Evolutionary conservation across 2,329 filamentous ascomycete genomes (phyloP).

Genomic region (Pseudocercospora musae): DNA sequence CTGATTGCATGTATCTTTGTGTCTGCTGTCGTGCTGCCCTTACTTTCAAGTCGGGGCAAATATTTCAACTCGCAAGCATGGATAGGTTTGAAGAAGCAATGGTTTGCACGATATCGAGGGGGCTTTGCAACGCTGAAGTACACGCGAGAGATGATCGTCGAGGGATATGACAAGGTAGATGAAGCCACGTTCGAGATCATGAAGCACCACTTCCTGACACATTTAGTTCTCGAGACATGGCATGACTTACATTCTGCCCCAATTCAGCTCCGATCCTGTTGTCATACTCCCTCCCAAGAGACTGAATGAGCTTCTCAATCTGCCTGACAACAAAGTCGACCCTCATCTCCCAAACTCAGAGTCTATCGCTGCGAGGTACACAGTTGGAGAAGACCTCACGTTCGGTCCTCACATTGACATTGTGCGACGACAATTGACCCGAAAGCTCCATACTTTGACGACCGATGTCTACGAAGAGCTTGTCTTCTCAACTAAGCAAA

Average conservation of each 20-base stretch:
- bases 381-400: constrained; percentile 10
- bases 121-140: constrained; percentile 15
- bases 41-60: constrained; percentile 10
- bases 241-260: constrained; percentile 22
- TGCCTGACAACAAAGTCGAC: constrained; percentile 21
- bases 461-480: constrained; percentile 25
- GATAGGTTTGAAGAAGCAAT: constrained; percentile 20
- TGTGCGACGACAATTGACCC: constrained; percentile 21
- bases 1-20: constrained; percentile 11
- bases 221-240: constrained; percentile 15
- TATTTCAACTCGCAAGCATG: constrained; percentile 17
- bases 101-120: constrained; percentile 15
- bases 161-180: constrained; percentile 19
- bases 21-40: constrained; percentile 11
- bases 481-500: constrained; percentile 12
- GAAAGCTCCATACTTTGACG: constrained; percentile 23
- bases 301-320: constrained; percentile 19
- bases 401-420: not conserved
- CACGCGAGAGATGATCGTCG: constrained; percentile 16
- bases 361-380: constrained; percentile 17
- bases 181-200: not conserved
- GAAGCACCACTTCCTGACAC: not conserved
- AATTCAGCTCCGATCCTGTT: constrained; percentile 20
- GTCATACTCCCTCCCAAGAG: constrained; percentile 22
- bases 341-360: constrained; percentile 12